Base-by-base conservation (phyloP, 805 yeast genomes). In the Nematodospora valgi region DNA sequence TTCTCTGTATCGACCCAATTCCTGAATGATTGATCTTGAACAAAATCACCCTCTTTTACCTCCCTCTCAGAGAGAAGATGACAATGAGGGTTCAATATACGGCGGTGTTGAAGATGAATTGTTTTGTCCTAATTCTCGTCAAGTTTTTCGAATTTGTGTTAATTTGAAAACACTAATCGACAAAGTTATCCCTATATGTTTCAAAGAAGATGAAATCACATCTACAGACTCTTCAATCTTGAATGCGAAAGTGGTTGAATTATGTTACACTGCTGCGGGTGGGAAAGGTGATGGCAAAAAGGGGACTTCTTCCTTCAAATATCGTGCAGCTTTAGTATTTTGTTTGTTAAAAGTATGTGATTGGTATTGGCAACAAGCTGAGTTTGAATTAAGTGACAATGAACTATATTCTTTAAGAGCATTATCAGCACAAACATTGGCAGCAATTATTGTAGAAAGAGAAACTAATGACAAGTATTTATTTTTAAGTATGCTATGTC, bases 241-340 rank as follows among this genome's bases (percentile, higher is more conserved):
- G 37, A 80, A 76, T 41, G 65, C 66, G 3, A 65, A 68, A 12
- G 84, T 84, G 2, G 54, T 83, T n/a, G 53, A 67, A 10, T 66
- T 86, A 39, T 82, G 79, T 2, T 67, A 74, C 36, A 72, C 70
- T 19, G 93, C 95, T 5, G 94, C 94, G 13, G 94, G 94, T 7
- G 95, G 95, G 14, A 66, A 67, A 32, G 86, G 86, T 4, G 59
- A 74, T 30, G 84, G 82, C 2, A 58, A 64, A 32, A 51, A 57
- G 16, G 79, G 78, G 1, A 61, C 81, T 0, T 68, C 81, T 1
- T 66, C 80, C 0, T 64, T 70, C 46, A 77, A 78, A 49, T 86
- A 86, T 52, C 73, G 82, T 35, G 80, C 88, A 0, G 72, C 78
- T 16, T 54, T 86, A 30, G 69, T 86, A 1, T 87, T 83, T 56